phyloP scores from a whole-genome alignment of 2,329 filamentous ascomycete genomes.

The Hymenoscyphus albidus region DNA sequence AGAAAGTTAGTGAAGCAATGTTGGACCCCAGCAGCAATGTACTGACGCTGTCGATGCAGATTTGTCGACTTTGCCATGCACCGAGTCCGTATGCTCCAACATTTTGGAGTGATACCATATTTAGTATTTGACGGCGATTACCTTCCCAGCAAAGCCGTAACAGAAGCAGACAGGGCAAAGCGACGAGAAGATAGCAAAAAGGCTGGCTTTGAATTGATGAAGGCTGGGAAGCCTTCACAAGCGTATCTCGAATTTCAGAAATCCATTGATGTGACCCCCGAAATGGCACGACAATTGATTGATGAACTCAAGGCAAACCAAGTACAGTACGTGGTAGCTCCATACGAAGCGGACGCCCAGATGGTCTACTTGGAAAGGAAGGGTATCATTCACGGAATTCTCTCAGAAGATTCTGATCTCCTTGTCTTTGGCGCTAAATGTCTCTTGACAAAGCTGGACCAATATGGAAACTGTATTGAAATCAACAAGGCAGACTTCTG shows the following conservation, averaged over 20 bases:
- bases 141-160: slow-evolving; percentile 86
- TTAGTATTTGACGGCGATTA: slow-evolving; percentile 95
- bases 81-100: slow-evolving; percentile 87
- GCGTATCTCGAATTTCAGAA: slow-evolving; percentile 89
- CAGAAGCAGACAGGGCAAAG: slow-evolving; percentile 73
- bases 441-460: slow-evolving; percentile 88
- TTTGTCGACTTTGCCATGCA: slow-evolving; percentile 88
- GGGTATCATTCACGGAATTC: slow-evolving; percentile 78
- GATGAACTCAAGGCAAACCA: slow-evolving; percentile 80
- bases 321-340: slow-evolving; percentile 86
- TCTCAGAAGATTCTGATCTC: slow-evolving; percentile 95
- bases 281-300: slow-evolving; percentile 90
- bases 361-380: slow-evolving; percentile 87
- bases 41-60: slow-evolving; percentile 42
- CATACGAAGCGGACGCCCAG: slow-evolving; percentile 97
- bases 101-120: slow-evolving; percentile 92
- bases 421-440: slow-evolving; percentile 91
- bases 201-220: slow-evolving; percentile 72
- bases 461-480: slow-evolving; percentile 89
- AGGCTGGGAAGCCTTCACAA: slow-evolving; percentile 74
- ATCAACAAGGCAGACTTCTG: slow-evolving; percentile 87
- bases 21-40: not conserved
- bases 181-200: slow-evolving; percentile 73
- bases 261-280: slow-evolving; percentile 88
- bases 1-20: slow-evolving; percentile 60